These are phyloP conservation scores for Chlamydomonas sp. DNA, from an alignment of 139 green algal species.

Conservation along the genomic window DNA sequence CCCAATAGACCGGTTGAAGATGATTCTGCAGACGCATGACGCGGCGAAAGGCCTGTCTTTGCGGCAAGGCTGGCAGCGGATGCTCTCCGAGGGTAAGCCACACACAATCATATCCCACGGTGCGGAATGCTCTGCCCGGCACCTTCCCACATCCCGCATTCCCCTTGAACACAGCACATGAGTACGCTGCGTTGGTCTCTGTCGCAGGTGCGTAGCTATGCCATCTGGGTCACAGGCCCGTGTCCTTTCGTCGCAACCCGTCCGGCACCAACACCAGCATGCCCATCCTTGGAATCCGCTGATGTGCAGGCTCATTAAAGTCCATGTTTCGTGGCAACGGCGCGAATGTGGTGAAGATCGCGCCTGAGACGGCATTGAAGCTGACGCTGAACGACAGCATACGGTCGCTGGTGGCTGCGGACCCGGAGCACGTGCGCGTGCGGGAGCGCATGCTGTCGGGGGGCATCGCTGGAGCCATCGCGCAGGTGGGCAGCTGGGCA, in stretches of 20 bases:
- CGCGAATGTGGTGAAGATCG: constrained; percentile 94
- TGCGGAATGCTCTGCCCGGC: no score
- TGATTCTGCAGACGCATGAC: constrained; percentile 90
- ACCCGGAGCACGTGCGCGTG: constrained; percentile 68
- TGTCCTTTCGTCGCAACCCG: not conserved
- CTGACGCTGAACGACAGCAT: constrained; percentile 85
- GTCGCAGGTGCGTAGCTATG: no score
- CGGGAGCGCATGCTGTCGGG: constrained; percentile 74
- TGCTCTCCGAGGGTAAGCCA: constrained; percentile 80
- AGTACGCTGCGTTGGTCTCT: no score
- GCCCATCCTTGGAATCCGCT: not conserved
- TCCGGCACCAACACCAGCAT: not conserved
- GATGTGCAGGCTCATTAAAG: constrained; percentile 65
- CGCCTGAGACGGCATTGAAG: constrained; percentile 89
- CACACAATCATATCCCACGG: no score
- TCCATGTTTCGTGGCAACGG: constrained; percentile 92
- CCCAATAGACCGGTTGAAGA: constrained; percentile 93
- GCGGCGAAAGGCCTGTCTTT: constrained; percentile 66
- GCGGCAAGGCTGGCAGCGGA: constrained; percentile 68
- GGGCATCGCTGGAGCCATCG: constrained; percentile 73
- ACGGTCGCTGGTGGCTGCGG: constrained; percentile 64
- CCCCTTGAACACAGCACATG: no score
- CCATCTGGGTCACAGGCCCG: not conserved
- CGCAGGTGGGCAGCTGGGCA: constrained; percentile 59
- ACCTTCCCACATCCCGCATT: no score